Evolutionary conservation across 2,329 filamentous ascomycete genomes (phyloP).

Genomic region (Plectosphaerella cucumerina): DNA sequence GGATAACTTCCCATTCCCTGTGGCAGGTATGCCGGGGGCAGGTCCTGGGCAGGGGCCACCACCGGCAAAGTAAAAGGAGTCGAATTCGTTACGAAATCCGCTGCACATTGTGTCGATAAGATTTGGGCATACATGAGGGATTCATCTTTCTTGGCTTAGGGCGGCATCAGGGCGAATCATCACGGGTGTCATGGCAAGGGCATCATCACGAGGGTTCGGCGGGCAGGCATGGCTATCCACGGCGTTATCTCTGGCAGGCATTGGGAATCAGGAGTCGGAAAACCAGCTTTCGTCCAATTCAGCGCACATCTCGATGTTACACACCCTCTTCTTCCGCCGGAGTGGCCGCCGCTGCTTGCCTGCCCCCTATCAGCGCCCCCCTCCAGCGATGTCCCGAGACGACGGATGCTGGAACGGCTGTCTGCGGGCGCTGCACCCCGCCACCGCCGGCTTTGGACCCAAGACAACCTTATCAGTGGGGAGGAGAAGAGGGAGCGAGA

Average conservation of each 20-base stretch:
- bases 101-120: neutral
- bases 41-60: neutral
- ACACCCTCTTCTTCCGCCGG: too few species aligned
- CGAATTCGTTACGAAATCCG: neutral
- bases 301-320: too few species aligned
- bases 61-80: neutral
- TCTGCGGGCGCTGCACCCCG: neutral
- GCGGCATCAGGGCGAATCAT: too few species aligned
- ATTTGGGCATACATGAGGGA: neutral
- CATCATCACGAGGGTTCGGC: too few species aligned
- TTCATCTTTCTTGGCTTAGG: neutral
- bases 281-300: too few species aligned
- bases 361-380: too few species aligned
- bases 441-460: neutral
- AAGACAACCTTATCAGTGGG: neutral
- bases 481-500: neutral
- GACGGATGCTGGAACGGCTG: neutral
- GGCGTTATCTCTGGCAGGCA: too few species aligned
- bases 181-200: too few species aligned
- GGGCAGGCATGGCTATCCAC: too few species aligned
- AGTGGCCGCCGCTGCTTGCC: too few species aligned
- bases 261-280: too few species aligned
- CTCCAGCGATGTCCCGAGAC: neutral
- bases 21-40: slow-evolving; percentile 2
- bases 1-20: slow-evolving; percentile 23